Evolutionary conservation across 306 rosid genomes (phyloP).

Genomic region (Lathyrus tuberosus): DNA sequence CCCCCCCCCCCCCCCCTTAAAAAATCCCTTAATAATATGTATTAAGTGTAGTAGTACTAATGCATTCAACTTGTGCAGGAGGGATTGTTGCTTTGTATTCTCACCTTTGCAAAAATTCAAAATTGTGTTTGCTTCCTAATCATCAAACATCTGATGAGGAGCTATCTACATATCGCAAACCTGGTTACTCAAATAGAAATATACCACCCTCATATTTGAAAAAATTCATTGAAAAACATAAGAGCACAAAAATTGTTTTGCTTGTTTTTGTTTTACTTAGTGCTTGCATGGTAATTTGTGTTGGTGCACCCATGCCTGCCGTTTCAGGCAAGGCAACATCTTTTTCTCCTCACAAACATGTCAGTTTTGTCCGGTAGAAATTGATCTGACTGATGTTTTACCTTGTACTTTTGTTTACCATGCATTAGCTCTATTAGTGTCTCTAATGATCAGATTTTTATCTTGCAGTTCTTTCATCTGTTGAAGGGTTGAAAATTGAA

Average conservation of each 20-base stretch:
- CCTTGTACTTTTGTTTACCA: slow-evolving; percentile 24
- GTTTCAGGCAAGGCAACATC: slow-evolving; percentile 58
- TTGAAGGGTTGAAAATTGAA: slow-evolving; percentile 69
- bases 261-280: slow-evolving; percentile 74
- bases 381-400: slow-evolving; percentile 27
- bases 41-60: too few relatives aligned
- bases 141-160: slow-evolving; percentile 84
- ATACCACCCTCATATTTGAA: too few relatives aligned
- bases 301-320: slow-evolving; percentile 75
- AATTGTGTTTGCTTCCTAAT: slow-evolving; percentile 72
- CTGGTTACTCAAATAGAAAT: too few relatives aligned
- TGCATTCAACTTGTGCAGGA: slow-evolving; percentile 44
- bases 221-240: too few relatives aligned
- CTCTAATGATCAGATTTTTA: slow-evolving; percentile 40
- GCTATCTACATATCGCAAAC: neutral
- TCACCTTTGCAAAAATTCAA: slow-evolving; percentile 74
- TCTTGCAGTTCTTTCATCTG: slow-evolving; percentile 73
- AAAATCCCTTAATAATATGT: too few relatives aligned
- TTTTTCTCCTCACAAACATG: slow-evolving; percentile 26
- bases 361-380: slow-evolving; percentile 20
- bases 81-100: slow-evolving; percentile 69
- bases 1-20: too few relatives aligned
- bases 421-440: slow-evolving; percentile 26
- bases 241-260: slow-evolving; percentile 45
- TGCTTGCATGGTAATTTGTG: slow-evolving; percentile 78